Conservation (phyloP, 208 protist species). For the Naegleria fowleri region DNA sequence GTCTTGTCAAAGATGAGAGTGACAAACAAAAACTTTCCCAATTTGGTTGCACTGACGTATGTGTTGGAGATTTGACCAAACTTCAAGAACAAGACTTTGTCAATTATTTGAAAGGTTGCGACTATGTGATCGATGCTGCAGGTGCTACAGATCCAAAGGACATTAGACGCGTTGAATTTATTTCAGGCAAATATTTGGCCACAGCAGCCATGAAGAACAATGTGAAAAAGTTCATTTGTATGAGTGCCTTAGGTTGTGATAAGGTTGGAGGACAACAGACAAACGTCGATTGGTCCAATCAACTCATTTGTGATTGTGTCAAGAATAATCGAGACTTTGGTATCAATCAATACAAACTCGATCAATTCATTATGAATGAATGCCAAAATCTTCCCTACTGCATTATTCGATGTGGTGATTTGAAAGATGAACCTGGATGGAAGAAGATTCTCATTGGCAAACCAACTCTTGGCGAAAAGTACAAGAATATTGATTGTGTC, state of each 20-base stretch:
- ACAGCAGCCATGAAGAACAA: neutral
- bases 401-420: neutral
- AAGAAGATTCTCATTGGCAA: neutral
- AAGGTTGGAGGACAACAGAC: neutral
- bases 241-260: neutral
- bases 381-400: neutral
- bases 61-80: neutral
- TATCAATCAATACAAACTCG: neutral
- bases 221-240: neutral
- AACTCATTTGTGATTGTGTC: neutral
- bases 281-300: neutral
- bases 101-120: neutral
- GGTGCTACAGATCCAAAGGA: neutral
- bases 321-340: neutral
- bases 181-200: neutral
- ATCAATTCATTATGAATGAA: neutral
- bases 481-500: neutral
- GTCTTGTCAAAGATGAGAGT: neutral
- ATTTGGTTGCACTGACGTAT: neutral
- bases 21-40: neutral
- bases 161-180: neutral
- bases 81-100: neutral
- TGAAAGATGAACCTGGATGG: neutral
- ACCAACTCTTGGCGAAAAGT: neutral
- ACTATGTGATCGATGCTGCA: neutral